Conservation (phyloP, 176 grass and related monocot genomes). For the Urochloa ruziziensis region DNA sequence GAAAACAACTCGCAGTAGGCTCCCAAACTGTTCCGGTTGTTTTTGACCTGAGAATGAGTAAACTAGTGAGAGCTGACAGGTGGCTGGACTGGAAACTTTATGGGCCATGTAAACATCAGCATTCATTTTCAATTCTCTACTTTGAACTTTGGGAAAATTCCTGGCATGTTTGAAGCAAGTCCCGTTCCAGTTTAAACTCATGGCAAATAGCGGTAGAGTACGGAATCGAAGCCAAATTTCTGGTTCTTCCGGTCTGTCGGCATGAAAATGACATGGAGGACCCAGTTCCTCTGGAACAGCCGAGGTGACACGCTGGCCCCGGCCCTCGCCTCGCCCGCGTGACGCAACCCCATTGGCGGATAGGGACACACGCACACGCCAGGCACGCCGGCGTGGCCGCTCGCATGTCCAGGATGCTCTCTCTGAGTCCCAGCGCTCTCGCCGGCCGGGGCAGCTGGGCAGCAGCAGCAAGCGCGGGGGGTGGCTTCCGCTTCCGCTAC, state of each 20-base stretch:
- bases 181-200: background rate
- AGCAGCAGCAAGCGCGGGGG: background rate
- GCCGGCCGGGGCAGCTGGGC: background rate
- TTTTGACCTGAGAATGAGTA: background rate
- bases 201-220: background rate
- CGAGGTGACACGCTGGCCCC: background rate
- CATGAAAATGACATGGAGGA: background rate
- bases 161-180: background rate
- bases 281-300: background rate
- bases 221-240: background rate
- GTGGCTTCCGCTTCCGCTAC: background rate
- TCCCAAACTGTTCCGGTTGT: background rate
- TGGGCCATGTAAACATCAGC: background rate
- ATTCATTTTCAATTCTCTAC: background rate
- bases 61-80: background rate
- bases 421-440: background rate
- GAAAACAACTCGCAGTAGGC: background rate
- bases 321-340: background rate
- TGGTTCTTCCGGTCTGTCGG: background rate
- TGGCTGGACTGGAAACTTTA: background rate
- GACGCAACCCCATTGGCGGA: background rate
- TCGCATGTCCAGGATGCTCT: slow-evolving; percentile 2
- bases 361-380: background rate
- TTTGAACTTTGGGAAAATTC: background rate
- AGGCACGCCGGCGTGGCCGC: background rate